phyloP scores from a whole-genome alignment of 495 filamentous ascomycete species.

The Acidiella bohemica region DNA sequence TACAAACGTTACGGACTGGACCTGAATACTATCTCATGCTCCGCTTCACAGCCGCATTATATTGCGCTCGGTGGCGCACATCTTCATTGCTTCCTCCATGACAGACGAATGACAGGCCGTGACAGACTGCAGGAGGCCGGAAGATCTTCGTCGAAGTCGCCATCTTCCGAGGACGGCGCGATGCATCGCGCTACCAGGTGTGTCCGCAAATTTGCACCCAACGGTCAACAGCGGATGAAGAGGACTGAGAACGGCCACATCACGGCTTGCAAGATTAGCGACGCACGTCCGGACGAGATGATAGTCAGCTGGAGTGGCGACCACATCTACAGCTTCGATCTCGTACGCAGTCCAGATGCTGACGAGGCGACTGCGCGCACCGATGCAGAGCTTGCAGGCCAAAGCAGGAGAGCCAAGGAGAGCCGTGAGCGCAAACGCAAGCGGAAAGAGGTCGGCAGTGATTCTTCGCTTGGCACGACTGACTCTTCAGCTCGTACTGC shows the following conservation, averaged over 20 bases:
- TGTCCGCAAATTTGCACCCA: slow-evolving; percentile 56
- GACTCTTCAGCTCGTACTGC: slow-evolving; percentile 29
- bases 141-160: slow-evolving; percentile 25
- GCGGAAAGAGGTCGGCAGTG: slow-evolving; percentile 27
- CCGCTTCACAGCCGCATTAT: slow-evolving; percentile 58
- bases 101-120: slow-evolving; percentile 58
- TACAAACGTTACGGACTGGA: slow-evolving; percentile 55
- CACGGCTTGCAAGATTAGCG: slow-evolving; percentile 67
- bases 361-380: slow-evolving; percentile 20
- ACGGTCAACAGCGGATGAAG: slow-evolving; percentile 41
- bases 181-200: slow-evolving; percentile 53
- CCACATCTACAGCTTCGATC: slow-evolving; percentile 60
- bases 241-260: slow-evolving; percentile 50
- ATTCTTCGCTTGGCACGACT: slow-evolving; percentile 10
- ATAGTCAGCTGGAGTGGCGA: slow-evolving; percentile 67
- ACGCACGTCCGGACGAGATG: slow-evolving; percentile 61
- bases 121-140: slow-evolving; percentile 44
- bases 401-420: slow-evolving; percentile 29
- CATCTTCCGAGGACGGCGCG: slow-evolving; percentile 38
- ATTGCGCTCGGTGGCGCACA: slow-evolving; percentile 63
- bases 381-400: background rate
- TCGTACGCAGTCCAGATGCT: slow-evolving; percentile 49
- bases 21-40: slow-evolving; percentile 64
- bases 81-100: slow-evolving; percentile 62
- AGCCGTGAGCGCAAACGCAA: slow-evolving; percentile 39